phyloP scores from a whole-genome alignment of 2,329 filamentous ascomycete species.

The Trichoderma sp. region DNA sequence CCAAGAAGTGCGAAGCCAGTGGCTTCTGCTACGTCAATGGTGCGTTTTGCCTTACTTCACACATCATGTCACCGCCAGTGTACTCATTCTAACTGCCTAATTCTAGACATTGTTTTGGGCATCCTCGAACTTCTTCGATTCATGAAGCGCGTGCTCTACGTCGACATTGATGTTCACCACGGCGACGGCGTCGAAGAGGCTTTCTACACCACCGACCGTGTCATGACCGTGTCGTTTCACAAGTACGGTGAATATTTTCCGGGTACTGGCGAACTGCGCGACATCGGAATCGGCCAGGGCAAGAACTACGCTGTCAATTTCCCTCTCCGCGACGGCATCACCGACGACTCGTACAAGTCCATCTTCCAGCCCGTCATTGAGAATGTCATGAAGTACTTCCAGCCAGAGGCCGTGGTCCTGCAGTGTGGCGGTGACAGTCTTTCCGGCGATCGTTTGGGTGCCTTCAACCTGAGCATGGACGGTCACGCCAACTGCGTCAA shows the following conservation, averaged over 20 bases:
- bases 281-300: constrained; percentile 81
- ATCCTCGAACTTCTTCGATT: constrained; percentile 88
- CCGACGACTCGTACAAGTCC: constrained; percentile 82
- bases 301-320: constrained; percentile 92
- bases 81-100: constrained; percentile 4
- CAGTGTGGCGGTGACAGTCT: constrained; percentile 96
- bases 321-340: constrained; percentile 86
- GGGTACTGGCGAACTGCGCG: constrained; percentile 81
- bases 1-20: constrained; percentile 92
- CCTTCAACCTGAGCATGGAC: constrained; percentile 96
- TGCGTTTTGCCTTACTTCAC: constrained; percentile 36
- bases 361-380: constrained; percentile 91
- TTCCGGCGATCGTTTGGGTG: constrained; percentile 88
- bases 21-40: constrained; percentile 99
- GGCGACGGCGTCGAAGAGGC: constrained; percentile 91
- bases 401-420: constrained; percentile 86
- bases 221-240: constrained; percentile 92
- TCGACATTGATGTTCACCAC: constrained; percentile 94
- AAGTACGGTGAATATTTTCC: constrained; percentile 98
- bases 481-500: constrained; percentile 93
- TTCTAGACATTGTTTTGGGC: constrained; percentile 84
- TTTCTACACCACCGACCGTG: constrained; percentile 87
- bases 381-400: constrained; percentile 81
- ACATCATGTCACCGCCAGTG: neutral
- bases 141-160: constrained; percentile 93